Base-by-base conservation (phyloP, 306 rosid species). In the Rubus parviflorus region DNA sequence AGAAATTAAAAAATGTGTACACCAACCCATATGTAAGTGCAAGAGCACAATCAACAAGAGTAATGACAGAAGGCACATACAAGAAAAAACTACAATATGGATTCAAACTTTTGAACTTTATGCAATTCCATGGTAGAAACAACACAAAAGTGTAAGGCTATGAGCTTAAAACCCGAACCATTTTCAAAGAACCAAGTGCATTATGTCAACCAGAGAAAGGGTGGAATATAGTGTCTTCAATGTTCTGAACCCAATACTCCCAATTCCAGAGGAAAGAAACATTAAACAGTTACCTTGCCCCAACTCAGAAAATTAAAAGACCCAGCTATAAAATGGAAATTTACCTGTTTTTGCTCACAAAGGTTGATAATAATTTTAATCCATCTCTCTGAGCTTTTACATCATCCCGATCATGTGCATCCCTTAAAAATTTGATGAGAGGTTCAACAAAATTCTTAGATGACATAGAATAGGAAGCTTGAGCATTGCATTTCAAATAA, bases 341-440 rank as follows among this genome's bases (percentile, higher is more conserved):
- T 17, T 85, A 86, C 99, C 97, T 91, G 97, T 77, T 88, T 71
- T 82, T 87, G 43, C 80, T 87, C 81, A 89, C 82, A 84, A 87
- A 83, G 75, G 84, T 83, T 62, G 82, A 80, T 51, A 96, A 70
- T 81, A 91, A 81, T 78, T 84, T 90, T 42, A 77, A 83, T 81
- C 98, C 98, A 73, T 86, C 76, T 84, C 73, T 91, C 81, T 83
- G 84, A 45, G 94, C 91, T 70, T 82, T 74, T 41, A 68, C 25
- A 30, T 96, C 97, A 51, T 75, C 80, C 64, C 7, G 83, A 69
- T 83, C 90, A 83, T 74, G 72, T 72, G 99, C 92, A 70, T 78
- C 87, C 84, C 78, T 86, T 49, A 96, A 76, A 87, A 96, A 96
- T 42, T 49, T 84, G 82, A 84, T 69, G 4, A 96, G 90, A 46